A percentile compares a stretch with the other conserved stretches of the same genome.
These are phyloP conservation scores for Suhomyces yuchorum DNA, from an alignment of 1,139 yeast species.

Conservation along the genomic window DNA sequence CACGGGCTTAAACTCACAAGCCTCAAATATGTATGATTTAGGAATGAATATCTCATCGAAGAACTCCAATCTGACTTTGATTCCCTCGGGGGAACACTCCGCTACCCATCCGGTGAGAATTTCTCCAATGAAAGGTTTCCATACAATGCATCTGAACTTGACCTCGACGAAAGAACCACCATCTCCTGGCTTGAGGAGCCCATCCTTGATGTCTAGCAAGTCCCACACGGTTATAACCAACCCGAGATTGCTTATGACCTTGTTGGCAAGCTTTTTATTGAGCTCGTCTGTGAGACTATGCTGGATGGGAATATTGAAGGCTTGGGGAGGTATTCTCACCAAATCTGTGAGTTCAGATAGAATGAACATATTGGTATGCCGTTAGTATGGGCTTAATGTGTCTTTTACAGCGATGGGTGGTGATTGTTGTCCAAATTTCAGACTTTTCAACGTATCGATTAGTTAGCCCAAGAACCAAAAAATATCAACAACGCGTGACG, in stretches of 20 bases:
- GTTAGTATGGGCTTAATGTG: no score
- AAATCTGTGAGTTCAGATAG: conserved; percentile 79
- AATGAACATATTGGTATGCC: conserved; percentile 63
- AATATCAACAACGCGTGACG: not conserved
- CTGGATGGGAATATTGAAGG: conserved; percentile 70
- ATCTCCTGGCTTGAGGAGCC: conserved; percentile 91
- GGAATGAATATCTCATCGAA: conserved; percentile 94
- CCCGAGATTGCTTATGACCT: conserved; percentile 80
- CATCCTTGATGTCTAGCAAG: conserved; percentile 76
- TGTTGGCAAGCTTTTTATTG: conserved; percentile 82
- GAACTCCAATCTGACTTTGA: conserved; percentile 79
- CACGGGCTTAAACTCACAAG: conserved; percentile 63
- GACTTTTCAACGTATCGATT: not conserved
- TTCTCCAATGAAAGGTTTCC: conserved; percentile 95
- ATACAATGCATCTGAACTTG: conserved; percentile 72
- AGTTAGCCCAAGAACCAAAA: not conserved
- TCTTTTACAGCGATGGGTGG: no score
- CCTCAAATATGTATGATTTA: conserved; percentile 75
- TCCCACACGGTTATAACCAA: conserved; percentile 86
- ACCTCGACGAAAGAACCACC: conserved; percentile 85
- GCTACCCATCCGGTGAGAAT: conserved; percentile 92
- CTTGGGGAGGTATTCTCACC: conserved; percentile 84
- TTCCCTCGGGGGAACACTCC: conserved; percentile 83
- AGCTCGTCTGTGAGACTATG: conserved; percentile 79
- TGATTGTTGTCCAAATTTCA: not conserved